Evolutionary conservation across 805 yeast species (phyloP), one percentile per base, ranked within the genome.

Genomic region (Pichia ethanolica): DNA sequence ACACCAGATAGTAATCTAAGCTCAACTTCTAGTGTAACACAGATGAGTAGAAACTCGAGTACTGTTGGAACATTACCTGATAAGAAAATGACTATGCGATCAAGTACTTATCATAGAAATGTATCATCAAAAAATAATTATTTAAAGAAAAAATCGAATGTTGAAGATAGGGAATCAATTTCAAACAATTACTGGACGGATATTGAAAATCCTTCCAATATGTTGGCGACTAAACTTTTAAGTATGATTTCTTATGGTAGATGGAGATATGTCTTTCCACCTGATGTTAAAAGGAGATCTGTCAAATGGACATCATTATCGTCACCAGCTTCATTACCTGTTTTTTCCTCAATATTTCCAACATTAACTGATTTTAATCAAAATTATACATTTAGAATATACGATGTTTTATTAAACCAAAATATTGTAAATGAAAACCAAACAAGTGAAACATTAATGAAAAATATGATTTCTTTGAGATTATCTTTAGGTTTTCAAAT

Each of bases 261-360:
- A 50, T 93, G 99, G 99, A 82, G 82, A 49, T 89, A 86, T 65
- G 95, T 89, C 1, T 88, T 88, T 57, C 96, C 98, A 0, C 75
- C 77, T 12, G 77, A 78, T 40, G 80, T 83, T 13, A 79, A 76
- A 47, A 71, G 86, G 47, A 78, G 79, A 57, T 71, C 82, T 13
- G 83, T 90, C 45, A 90, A 90, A 61, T 93, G 99, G 99, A 78
- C 88, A 47, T 90, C 98, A 0, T 73, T 95, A 47, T 83, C 89
- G 12, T 81, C 97, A 0, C 99, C 99, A 0, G 97, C 98, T 0
- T 84, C 95, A 7, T 70, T 93, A 28, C 99, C 99, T 0, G 70
- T 87, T 0, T 81, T 89, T 2, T 81, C 95, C 0, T 79, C 85
- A 2, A 73, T 83, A 9, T 90, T 90, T 58, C 97, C 98, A 0